These are phyloP conservation scores for Earliella scabrosa DNA, from an alignment of 1,284 basidiomycete genomes.

Conservation along the genomic window DNA sequence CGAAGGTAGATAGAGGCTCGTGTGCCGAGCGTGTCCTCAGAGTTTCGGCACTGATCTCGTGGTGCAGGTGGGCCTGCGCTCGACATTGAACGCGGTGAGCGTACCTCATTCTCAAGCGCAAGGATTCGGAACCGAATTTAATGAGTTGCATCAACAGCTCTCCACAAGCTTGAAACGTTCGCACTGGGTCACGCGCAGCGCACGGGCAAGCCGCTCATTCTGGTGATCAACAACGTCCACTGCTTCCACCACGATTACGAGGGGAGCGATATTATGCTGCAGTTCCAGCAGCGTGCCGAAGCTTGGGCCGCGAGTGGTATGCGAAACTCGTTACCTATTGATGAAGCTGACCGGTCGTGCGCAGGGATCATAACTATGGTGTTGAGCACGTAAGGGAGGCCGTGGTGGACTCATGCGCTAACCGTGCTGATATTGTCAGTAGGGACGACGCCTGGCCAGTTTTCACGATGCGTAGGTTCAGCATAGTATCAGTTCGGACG, in stretches of 20 bases:
- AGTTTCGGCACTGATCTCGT: not conserved
- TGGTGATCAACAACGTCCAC: conserved; percentile 82
- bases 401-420: too few species aligned
- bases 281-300: conserved; percentile 85
- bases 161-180: conserved; percentile 89
- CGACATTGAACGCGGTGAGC: conserved; percentile 81
- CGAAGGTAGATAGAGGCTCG: conserved; percentile 60
- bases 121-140: not conserved
- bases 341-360: not conserved
- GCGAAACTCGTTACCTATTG: conserved; percentile 26
- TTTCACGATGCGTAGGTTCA: conserved; percentile 59
- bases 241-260: conserved; percentile 82
- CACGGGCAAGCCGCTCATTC: conserved; percentile 70
- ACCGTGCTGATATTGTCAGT: too few species aligned
- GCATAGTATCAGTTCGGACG: too few species aligned
- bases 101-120: not conserved
- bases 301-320: conserved; percentile 84
- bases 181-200: conserved; percentile 65
- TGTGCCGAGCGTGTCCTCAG: not conserved
- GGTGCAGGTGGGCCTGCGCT: conserved; percentile 72
- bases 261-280: conserved; percentile 76
- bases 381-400: conserved; percentile 67
- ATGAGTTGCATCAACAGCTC: conserved; percentile 50
- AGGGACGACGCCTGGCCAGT: conserved; percentile 85
- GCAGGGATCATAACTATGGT: conserved; percentile 79